Evolutionary conservation across 495 filamentous ascomycete genomes (phyloP), one percentile per base, ranked within the genome.

Genomic region (Tuber brumale): DNA sequence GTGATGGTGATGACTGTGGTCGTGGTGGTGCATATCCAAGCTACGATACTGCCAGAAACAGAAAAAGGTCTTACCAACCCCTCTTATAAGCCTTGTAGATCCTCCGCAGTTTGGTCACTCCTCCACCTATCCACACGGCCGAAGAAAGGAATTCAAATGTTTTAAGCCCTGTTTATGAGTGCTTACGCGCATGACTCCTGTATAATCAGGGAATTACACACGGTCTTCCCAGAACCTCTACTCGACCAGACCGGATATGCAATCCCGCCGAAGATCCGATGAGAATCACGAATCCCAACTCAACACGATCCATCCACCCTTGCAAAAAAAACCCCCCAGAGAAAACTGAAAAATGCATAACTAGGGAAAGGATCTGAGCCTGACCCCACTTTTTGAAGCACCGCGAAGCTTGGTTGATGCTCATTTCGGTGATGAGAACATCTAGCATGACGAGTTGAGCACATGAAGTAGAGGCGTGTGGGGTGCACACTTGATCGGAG

Each of bases 1-100:
- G 57, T 66, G 57, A 66, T 66, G 57, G 57, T 19, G 57, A 66
- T 66, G 57, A 66, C 57, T 66, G 57, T 61, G n/a, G n/a, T n/a
- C 4, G 21, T 35, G 27, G n/a, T 61, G 57, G 57, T 66, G 57
- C 57, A 66, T 14, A 66, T 18, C 57, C 57, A 66, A 35, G 27
- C 14, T 31, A 4, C 57, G 57, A 66, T 66, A 35, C 18, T 27
- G 57, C 57, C 27, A 35, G 57, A 35, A 35, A 66, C 57, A 35
- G 27, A 66, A 66, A 66, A 35, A 66, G 14, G 57, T 66, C 57
- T 66, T 35, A 66, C 57, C 57, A 66, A 35, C 57, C 57, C 27
- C 57, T 66, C 57, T 66, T 14, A 66, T 66, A 66, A 66, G 27
- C 57, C 57, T 66, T 66, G 57, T 66, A 35, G 57, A 66, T 35